A percentile compares a stretch with the other conserved stretches of the same genome.
phyloP scores from a whole-genome alignment of 176 grass and related monocot genomes.

The maize (Zea mays) region Zm-B73-REFERENCE-NAM-5.0 NC_050103.1:166140501-166141000 shows the following conservation, averaged over 20 bases:
- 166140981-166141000: constrained; percentile 54
- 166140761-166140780: too few relatives aligned
- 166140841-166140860: too few relatives aligned
- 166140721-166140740: not conserved
- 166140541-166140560: constrained; percentile 84
- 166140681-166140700: not conserved
- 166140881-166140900: not conserved
- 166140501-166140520: not conserved
- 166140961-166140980: constrained; percentile 49
- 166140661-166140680: constrained; percentile 88
- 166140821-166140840: too few relatives aligned
- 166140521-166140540: constrained; percentile 75
- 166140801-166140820: too few relatives aligned
- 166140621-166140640: constrained; percentile 81
- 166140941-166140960: constrained; percentile 55
- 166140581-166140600: constrained; percentile 83
- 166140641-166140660: constrained; percentile 53
- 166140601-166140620: constrained; percentile 81
- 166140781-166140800: too few relatives aligned
- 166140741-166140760: not conserved
- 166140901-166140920: constrained; percentile 48
- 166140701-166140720: not conserved
- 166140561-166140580: constrained; percentile 68
- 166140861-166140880: too few relatives aligned
- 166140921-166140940: constrained; percentile 47